Conservation (phyloP, 306 rosid genomes). For the Dalbergia cultrata region DNA sequence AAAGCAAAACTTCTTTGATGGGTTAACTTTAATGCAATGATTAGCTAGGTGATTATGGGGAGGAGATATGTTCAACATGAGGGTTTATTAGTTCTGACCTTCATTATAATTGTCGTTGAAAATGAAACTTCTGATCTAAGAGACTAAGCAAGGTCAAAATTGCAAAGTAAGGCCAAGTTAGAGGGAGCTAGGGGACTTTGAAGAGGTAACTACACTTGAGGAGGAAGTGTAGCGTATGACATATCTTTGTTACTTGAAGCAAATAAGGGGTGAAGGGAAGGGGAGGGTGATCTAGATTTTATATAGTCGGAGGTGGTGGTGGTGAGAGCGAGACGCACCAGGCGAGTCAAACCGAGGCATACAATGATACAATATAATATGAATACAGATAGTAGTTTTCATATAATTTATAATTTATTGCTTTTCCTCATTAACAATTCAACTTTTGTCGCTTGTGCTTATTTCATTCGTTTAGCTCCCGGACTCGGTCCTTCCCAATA, state of each 20-base stretch:
- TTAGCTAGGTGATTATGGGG: neutral
- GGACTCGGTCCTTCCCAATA: too few relatives aligned
- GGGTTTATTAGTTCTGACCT: slow-evolving; percentile 35
- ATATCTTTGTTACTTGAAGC: too few relatives aligned
- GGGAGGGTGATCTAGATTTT: neutral
- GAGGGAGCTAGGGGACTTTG: neutral
- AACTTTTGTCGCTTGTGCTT: too few relatives aligned
- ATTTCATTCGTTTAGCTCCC: too few relatives aligned
- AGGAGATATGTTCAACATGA: neutral
- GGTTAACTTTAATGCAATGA: neutral
- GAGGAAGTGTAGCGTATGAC: neutral
- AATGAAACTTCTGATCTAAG: neutral
- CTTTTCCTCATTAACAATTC: too few relatives aligned
- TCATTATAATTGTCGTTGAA: slow-evolving; percentile 17
- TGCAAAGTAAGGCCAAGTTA: neutral
- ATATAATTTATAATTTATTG: too few relatives aligned
- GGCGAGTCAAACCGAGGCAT: too few relatives aligned
- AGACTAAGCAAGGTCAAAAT: neutral
- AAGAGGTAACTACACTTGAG: neutral
- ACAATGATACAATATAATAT: too few relatives aligned
- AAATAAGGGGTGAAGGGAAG: neutral
- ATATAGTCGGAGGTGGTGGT: neutral
- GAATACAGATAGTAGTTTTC: too few relatives aligned
- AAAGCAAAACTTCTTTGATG: neutral
- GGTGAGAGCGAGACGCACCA: neutral